These are phyloP conservation scores for Trichosanthes truncata DNA, from an alignment of 306 rosid species.

Conservation along the genomic window DNA sequence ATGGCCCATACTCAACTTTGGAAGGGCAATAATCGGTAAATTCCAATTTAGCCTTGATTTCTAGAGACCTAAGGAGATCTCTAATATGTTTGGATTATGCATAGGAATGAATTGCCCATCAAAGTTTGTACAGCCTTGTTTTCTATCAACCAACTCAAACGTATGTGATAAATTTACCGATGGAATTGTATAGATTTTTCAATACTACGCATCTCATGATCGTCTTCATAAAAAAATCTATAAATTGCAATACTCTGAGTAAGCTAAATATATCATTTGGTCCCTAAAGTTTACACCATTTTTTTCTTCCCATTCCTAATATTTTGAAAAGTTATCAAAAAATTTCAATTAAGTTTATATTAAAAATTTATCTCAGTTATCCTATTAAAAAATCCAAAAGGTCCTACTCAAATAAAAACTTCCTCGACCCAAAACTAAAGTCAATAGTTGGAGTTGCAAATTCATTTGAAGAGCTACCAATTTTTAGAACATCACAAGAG, in stretches of 20 bases:
- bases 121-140: not conserved
- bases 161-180: not conserved
- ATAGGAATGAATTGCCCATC: not conserved
- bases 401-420: not conserved
- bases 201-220: not conserved
- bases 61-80: not conserved
- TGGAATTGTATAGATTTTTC: not conserved
- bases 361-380: not conserved
- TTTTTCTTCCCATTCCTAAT: not conserved
- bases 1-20: not conserved
- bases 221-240: not conserved
- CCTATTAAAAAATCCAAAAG: too few relatives aligned
- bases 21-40: not conserved
- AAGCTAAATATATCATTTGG: not conserved
- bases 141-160: not conserved
- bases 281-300: not conserved
- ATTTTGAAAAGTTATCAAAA: not conserved
- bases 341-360: not conserved
- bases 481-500: not conserved
- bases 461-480: not conserved
- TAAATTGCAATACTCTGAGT: not conserved
- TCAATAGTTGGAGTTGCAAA: not conserved
- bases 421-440: not conserved
- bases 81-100: not conserved
- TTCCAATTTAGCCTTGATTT: not conserved